Evolutionary conservation across 1,284 basidiomycete species (phyloP), one percentile per base, ranked within the genome.

Genomic region (Peniophora sp.): DNA sequence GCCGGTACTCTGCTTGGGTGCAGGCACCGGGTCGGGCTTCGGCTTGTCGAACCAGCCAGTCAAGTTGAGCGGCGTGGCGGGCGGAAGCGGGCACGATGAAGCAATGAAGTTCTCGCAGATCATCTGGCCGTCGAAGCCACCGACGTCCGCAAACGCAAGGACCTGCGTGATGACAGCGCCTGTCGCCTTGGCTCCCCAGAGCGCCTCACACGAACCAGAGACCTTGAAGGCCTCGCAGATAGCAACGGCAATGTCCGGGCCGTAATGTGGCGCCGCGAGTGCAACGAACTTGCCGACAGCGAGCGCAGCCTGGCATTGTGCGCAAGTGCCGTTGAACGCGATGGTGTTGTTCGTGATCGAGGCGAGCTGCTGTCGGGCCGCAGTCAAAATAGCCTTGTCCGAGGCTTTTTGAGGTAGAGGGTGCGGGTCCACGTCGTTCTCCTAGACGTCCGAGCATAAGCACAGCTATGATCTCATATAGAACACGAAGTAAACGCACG

Each of bases 81-180:
- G 67, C 10, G 83, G 77, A 19, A 74, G 62, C 1, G 78, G 61
- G 57, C 82, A 84, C 34, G 75, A 14, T 1, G 16, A 60, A 23
- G 64, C 56, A 20, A 82, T 59, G 60, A 82, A 82, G 60, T 78
- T 74, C 41, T 74, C 61, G 62, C 81, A 83, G 47, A 83, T 62
- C 58, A 74, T 62, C 70, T 85, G 81, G 11, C 86, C 87, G 58
- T 89, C 85, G 52, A 78, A 78, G 3, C 82, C 83, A 11, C 74
- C 77, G 2, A 83, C 77, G 58, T 89, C 75, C 3, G 84, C 80
- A 58, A 79, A 80, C 9, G 81, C 76, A 35, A 82, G 56, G 3
- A 88, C 82, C 62, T 88, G 86, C 0, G 85, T 84, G 50, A 85
- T 61, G 32, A 83, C 71, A 2, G 78, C 67, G 0, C 85, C 85